Base-by-base conservation (phyloP, 768 basidiomycete genomes). In the Gautieria morchelliformis region DNA sequence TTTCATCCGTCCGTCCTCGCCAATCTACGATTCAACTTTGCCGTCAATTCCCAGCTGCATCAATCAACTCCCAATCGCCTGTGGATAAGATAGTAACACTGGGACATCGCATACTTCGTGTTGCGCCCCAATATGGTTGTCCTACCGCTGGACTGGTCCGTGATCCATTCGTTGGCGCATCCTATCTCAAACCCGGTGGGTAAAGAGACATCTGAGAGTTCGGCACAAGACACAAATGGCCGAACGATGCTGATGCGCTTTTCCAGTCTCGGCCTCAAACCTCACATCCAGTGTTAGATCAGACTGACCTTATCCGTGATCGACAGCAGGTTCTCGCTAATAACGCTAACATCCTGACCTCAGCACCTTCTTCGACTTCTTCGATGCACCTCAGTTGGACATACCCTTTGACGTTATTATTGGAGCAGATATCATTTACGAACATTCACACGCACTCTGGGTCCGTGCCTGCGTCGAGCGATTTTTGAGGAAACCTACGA, bases 371-470 rank as follows among this genome's bases (percentile, higher is more conserved):
- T 17, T 11, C n/a, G 11, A n/a, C 30, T 24, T 8, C 20, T 24
- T 24, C 24, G 30, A 27, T 27, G 17, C 37, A 40, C 37, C 51
- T 40, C 24, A 17, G 33, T 20, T 52, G n/a, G 15, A 52, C 19
- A 32, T 24, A 49, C 68, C 72, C 0, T 82, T 78, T 64, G 77
- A 82, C 58, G 48, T 79, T 47, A 63, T 81, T 20, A 63, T 82
- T 46, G 81, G 78, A 4, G 78, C 81, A 0, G 81, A 83, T 61
- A 69, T 81, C 60, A 64, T 81, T 3, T 82, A 82, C 63, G 82
- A 82, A 63, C 61, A 69, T 0, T 66, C 71, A 6, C 80, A 81
- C 46, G 75, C 77, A 0, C 22, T 60, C 1, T 79, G 78, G 76
- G 74, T 83, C 59, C 70, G 69, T 5, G 66, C 68, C 20, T 75